Percentiles rank a stretch among this genome's conserved stretches.
Conservation (phyloP, 2,329 filamentous ascomycete genomes). For the Xylaria sp. region DNA sequence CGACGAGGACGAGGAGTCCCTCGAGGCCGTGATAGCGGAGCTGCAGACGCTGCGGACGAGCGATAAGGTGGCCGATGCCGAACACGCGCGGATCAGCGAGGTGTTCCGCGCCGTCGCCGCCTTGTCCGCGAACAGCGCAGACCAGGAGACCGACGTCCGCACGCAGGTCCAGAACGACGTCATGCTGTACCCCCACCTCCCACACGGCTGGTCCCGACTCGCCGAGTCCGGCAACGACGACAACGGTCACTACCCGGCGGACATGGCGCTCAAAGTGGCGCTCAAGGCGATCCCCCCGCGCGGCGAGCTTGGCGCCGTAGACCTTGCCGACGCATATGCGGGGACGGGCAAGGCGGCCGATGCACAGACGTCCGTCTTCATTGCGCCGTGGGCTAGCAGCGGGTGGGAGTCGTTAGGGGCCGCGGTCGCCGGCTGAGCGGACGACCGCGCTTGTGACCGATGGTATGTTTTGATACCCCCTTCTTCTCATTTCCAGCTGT, state of each 20-base stretch:
- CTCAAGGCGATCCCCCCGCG: constrained; percentile 71
- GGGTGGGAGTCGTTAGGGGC: constrained; percentile 65
- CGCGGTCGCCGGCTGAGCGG: constrained; percentile 38
- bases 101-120: constrained; percentile 75
- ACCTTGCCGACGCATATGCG: constrained; percentile 73
- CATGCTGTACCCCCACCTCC: constrained; percentile 77
- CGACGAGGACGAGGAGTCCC: constrained; percentile 75
- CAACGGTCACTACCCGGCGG: constrained; percentile 58
- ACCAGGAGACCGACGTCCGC: constrained; percentile 55
- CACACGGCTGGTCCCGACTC: constrained; percentile 80
- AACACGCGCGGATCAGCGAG: constrained; percentile 72
- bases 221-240: constrained; percentile 59
- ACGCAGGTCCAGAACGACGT: constrained; percentile 74
- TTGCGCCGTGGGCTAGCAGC: constrained; percentile 75
- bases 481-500: constrained; percentile 11
- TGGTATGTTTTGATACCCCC: constrained; percentile 17
- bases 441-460: constrained; percentile 6
- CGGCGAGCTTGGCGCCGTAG: constrained; percentile 67
- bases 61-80: constrained; percentile 61
- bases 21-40: constrained; percentile 80
- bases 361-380: constrained; percentile 74
- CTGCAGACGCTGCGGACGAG: constrained; percentile 72
- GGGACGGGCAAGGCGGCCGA: constrained; percentile 72
- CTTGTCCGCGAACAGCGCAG: constrained; percentile 52
- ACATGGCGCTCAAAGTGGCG: constrained; percentile 84